Base-by-base conservation (phyloP, 306 rosid species). In the Glycine latifolia region DNA sequence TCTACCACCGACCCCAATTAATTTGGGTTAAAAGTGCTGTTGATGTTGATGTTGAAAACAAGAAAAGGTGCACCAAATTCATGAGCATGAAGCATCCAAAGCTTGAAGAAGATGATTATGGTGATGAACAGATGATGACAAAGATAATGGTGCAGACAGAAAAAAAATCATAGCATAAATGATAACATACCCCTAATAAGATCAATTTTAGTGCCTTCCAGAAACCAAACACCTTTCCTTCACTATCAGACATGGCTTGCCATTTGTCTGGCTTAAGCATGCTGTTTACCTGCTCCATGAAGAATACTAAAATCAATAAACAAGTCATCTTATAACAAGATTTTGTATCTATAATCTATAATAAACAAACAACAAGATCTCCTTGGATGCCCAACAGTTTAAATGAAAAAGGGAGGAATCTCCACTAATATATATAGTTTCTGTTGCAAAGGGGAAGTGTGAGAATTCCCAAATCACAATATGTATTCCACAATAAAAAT, bases 261-360 rank as follows among this genome's bases (percentile, higher is more conserved):
- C 97, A 94, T 82, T 87, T 94, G 69, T 92, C 97, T 15, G 97
- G 94, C 87, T 91, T 94, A 56, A 94, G 97, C 97, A 88, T 91
- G 89, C 89, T 92, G 87, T 84, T 86, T 74, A 85, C 91, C 98
- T 94, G 92, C 85, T 88, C 26, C 82, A 47, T 62, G 55, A 43
- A 71, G 49, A 82, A 76, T 56, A 72, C 50, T 14, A 39, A 58
- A 81, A 20, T 56, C 79, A 16, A 76, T 76, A 49, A 15, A 79
- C 82, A 65, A 6, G 35, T 47, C 59, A 78, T 55, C 44, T 62
- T 56, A 37, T 56, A 35, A 59, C 76, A 59, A 74, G 3, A 50
- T 26, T 73, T 15, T 73, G 61, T 67, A 59, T 68, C 47, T 26
- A 53, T 2, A 76, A 44, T 55, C 47, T 43, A 47, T 46, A 46